phyloP scores from a whole-genome alignment of 176 grass and related monocot species.

The Carex pumila region DNA sequence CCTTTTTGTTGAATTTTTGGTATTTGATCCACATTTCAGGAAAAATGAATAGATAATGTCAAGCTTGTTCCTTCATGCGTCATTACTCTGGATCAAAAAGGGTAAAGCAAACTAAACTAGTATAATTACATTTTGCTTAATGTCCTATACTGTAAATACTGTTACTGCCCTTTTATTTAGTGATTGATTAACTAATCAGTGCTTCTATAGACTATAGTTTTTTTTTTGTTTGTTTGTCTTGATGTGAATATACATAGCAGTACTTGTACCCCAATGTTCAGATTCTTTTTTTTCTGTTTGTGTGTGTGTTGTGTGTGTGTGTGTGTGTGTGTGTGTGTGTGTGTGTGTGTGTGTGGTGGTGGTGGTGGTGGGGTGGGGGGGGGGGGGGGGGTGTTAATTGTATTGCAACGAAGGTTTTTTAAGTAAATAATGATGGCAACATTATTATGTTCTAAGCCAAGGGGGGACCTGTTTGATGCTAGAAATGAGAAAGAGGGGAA shows the following conservation, averaged over 20 bases:
- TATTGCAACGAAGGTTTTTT: too few species aligned
- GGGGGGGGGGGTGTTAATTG: too few species aligned
- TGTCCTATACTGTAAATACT: not conserved
- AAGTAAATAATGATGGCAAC: not conserved
- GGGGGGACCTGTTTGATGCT: not conserved
- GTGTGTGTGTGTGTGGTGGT: too few species aligned
- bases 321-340: too few species aligned
- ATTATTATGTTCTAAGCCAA: not conserved
- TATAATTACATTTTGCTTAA: not conserved
- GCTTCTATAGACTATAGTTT: not conserved
- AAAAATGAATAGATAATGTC: not conserved
- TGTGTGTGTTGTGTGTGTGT: too few species aligned
- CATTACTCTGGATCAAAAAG: not conserved
- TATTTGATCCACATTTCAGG: constrained; percentile 6
- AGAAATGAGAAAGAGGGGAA: not conserved
- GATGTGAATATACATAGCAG: not conserved
- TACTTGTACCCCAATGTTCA: not conserved
- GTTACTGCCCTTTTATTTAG: not conserved
- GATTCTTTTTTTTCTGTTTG: not conserved
- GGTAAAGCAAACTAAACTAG: not conserved
- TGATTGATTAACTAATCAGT: not conserved
- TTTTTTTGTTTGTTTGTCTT: not conserved
- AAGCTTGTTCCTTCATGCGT: not conserved
- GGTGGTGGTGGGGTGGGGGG: too few species aligned
- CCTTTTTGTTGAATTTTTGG: not conserved